Evolutionary conservation across 1,284 basidiomycete species (phyloP).

Genomic region (Papiliotrema fonsecae): DNA sequence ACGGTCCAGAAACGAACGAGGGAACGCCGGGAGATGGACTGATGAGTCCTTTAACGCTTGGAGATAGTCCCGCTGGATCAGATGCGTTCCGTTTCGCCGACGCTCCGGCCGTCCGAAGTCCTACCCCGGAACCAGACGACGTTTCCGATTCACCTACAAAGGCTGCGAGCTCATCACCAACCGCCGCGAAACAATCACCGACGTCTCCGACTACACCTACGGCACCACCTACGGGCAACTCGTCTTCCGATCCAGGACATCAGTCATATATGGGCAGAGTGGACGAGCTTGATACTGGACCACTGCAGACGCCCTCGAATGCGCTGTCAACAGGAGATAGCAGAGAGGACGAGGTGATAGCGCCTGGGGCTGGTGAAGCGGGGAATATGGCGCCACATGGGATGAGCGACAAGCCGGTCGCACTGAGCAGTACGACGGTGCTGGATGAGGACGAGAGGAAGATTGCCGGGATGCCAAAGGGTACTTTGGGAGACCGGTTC

Average conservation of each 20-base stretch:
- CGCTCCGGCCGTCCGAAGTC: constrained; percentile 14
- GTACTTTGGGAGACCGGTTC: constrained; percentile 21
- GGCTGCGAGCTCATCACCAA: background rate
- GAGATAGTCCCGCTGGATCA: constrained; percentile 7
- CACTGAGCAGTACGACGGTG: constrained; percentile 43
- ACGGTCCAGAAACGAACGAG: background rate
- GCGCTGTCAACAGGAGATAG: background rate
- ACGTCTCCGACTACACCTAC: background rate
- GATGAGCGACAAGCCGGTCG: constrained; percentile 43
- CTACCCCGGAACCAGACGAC: constrained; percentile 41
- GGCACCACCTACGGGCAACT: background rate
- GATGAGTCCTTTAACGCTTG: constrained; percentile 38
- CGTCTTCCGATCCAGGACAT: constrained; percentile 24
- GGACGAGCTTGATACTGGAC: constrained; percentile 49
- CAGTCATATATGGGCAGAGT: constrained; percentile 46
- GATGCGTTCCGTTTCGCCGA: constrained; percentile 1
- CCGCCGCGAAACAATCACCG: too few relatives aligned
- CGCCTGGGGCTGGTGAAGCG: constrained; percentile 32
- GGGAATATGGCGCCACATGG: constrained; percentile 45
- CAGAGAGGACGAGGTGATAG: constrained; percentile 8
- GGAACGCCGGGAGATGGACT: constrained; percentile 21
- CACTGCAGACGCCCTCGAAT: constrained; percentile 17
- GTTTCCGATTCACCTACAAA: background rate
- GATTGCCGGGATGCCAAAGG: constrained; percentile 35
- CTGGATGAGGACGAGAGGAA: constrained; percentile 21